phyloP scores from a whole-genome alignment of 176 grass and related monocot species.

The Musa acuminata region DNA sequence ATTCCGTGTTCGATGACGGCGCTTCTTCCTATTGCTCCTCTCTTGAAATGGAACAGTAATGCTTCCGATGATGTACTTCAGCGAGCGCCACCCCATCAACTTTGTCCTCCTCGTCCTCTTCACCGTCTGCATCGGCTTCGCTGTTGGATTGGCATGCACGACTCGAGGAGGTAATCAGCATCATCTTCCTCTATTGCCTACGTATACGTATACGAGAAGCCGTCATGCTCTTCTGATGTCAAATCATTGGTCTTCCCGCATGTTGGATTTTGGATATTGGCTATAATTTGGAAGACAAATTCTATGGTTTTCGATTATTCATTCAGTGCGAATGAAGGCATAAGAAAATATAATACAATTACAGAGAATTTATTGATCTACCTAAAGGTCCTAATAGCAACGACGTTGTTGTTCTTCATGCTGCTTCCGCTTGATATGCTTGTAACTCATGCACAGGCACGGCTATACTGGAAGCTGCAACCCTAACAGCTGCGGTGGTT shows the following conservation, averaged over 20 bases:
- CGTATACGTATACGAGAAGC: too few relatives aligned
- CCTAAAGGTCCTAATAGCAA: neutral
- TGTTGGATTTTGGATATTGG: too few relatives aligned
- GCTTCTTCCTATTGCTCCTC: neutral
- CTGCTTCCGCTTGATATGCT: neutral
- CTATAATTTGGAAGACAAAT: too few relatives aligned
- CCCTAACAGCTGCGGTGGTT: neutral
- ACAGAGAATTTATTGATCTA: too few relatives aligned
- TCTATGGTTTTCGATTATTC: too few relatives aligned
- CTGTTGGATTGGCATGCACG: conserved; percentile 41
- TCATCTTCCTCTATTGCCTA: neutral
- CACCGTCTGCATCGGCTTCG: conserved; percentile 39
- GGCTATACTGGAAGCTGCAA: neutral
- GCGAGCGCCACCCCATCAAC: conserved; percentile 48
- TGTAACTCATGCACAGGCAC: neutral
- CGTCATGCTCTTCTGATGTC: too few relatives aligned
- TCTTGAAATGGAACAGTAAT: conserved; percentile 31
- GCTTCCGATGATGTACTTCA: conserved; percentile 42
- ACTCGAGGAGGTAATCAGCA: conserved; percentile 25
- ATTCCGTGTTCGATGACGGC: neutral
- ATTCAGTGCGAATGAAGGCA: too few relatives aligned
- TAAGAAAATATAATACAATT: too few relatives aligned
- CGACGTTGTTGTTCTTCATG: neutral
- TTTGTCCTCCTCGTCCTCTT: conserved; percentile 48
- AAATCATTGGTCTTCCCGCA: too few relatives aligned